Percentiles rank a stretch among this genome's conserved stretches.
These are phyloP conservation scores for Penicillium psychrofluorescens DNA, from an alignment of 495 filamentous ascomycete species.

Conservation along the genomic window DNA sequence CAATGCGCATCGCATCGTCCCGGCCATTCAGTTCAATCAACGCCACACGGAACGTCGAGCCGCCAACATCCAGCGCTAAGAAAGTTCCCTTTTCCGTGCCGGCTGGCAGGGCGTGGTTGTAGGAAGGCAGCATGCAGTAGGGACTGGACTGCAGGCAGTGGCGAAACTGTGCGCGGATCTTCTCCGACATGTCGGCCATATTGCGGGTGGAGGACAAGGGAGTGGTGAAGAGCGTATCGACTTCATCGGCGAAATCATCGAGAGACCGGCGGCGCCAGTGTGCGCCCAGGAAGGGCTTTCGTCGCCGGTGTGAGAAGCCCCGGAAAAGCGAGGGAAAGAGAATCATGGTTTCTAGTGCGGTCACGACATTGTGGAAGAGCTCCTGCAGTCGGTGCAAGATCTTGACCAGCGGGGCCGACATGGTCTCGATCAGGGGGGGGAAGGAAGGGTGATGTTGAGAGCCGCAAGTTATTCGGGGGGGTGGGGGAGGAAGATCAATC, in stretches of 20 bases:
- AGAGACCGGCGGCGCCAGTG: constrained; percentile 40
- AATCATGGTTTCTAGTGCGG: constrained; percentile 43
- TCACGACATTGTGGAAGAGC: constrained; percentile 45
- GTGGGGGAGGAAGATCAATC: background rate
- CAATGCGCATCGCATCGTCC: constrained; percentile 42
- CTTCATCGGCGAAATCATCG: constrained; percentile 44
- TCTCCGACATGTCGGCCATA: constrained; percentile 48
- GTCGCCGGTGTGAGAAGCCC: constrained; percentile 25
- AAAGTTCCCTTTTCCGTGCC: constrained; percentile 54
- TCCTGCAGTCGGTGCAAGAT: constrained; percentile 44
- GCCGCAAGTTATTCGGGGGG: background rate
- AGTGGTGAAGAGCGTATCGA: constrained; percentile 40
- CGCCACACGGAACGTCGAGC: constrained; percentile 59
- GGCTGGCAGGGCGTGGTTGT: constrained; percentile 53
- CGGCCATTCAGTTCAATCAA: constrained; percentile 50
- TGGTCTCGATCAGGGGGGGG: constrained; percentile 11
- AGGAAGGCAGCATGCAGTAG: constrained; percentile 61
- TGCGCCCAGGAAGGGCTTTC: constrained; percentile 26
- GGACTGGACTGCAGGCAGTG: constrained; percentile 46
- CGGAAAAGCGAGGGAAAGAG: constrained; percentile 46
- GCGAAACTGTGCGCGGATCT: constrained; percentile 52
- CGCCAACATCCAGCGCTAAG: constrained; percentile 59
- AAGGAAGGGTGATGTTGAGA: background rate
- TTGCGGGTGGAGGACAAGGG: constrained; percentile 28
- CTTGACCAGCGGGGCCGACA: constrained; percentile 36